Conservation (phyloP, 2,329 filamentous ascomycete genomes). For the Calonectria pseudoturangicola region DNA sequence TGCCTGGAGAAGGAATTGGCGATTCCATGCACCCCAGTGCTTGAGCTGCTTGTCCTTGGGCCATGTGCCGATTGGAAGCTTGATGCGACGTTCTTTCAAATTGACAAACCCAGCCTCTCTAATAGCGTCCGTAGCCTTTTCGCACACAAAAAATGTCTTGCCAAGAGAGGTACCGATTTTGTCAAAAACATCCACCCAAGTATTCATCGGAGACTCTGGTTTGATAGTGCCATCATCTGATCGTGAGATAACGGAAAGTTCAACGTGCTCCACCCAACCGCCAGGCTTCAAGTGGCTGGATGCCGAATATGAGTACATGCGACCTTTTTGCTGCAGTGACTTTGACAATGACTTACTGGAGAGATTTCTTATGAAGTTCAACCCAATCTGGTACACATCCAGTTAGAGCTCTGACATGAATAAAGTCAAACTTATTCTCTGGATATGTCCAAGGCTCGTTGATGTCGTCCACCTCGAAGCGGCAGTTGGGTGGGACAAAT, state of each 20-base stretch:
- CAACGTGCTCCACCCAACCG: conserved; percentile 37
- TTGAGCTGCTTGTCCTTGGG: conserved; percentile 52
- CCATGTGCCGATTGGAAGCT: conserved; percentile 50
- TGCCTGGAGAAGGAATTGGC: conserved; percentile 41
- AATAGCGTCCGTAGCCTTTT: conserved; percentile 42
- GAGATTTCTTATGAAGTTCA: conserved; percentile 67
- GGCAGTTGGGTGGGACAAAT: conserved; percentile 76
- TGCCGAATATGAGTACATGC: not conserved
- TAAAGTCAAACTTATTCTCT: conserved; percentile 70
- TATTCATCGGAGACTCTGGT: conserved; percentile 41
- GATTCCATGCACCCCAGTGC: conserved; percentile 47
- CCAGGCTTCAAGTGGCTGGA: conserved; percentile 33
- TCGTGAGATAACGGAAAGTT: conserved; percentile 34
- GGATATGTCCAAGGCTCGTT: conserved; percentile 69
- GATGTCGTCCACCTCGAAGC: conserved; percentile 78
- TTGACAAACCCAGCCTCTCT: conserved; percentile 43
- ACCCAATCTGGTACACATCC: conserved; percentile 73
- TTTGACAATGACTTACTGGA: conserved; percentile 63
- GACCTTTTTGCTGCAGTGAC: conserved; percentile 57
- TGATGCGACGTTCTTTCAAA: conserved; percentile 39
- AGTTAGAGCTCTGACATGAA: conserved; percentile 73
- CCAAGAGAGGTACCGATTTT: conserved; percentile 43
- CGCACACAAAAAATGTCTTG: conserved; percentile 45
- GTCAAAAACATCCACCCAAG: conserved; percentile 47
- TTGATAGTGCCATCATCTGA: conserved; percentile 54